Conservation (phyloP, 176 grass and related monocot species). For the Eleusine coracana region DNA sequence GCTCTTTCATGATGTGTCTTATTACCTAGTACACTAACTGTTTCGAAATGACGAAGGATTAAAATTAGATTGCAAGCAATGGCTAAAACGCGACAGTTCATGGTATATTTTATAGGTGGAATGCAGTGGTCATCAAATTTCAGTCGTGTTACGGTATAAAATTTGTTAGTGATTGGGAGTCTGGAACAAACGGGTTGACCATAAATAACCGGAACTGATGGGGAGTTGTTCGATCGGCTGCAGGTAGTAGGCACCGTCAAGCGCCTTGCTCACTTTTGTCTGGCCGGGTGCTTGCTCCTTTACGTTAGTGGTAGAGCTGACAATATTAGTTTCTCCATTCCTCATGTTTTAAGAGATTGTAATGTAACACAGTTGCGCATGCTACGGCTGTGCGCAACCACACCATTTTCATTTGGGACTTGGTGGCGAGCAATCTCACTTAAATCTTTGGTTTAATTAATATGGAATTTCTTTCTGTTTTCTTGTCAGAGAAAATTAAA, state of each 20-base stretch:
- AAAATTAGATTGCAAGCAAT: neutral
- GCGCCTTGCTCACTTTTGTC: neutral
- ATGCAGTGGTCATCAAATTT: neutral
- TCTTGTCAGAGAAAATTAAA: no score
- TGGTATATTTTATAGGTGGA: neutral
- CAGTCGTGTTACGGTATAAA: neutral
- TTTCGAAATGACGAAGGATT: neutral
- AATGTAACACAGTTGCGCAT: no score
- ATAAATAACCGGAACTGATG: neutral
- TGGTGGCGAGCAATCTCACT: neutral
- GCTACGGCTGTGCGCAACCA: no score
- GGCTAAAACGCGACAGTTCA: neutral
- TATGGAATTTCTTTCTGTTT: no score
- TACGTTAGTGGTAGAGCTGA: neutral
- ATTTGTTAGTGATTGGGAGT: neutral
- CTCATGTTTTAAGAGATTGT: neutral
- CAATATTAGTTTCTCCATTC: neutral
- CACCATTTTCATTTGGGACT: no score
- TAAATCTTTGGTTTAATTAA: neutral
- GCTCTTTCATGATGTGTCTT: neutral
- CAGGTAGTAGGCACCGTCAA: neutral
- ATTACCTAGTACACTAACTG: neutral
- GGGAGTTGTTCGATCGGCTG: neutral
- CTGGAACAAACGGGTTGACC: neutral
- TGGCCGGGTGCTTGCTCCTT: neutral